Conservation (phyloP, 345 rosid genomes). For the Cardamine occulta region DNA sequence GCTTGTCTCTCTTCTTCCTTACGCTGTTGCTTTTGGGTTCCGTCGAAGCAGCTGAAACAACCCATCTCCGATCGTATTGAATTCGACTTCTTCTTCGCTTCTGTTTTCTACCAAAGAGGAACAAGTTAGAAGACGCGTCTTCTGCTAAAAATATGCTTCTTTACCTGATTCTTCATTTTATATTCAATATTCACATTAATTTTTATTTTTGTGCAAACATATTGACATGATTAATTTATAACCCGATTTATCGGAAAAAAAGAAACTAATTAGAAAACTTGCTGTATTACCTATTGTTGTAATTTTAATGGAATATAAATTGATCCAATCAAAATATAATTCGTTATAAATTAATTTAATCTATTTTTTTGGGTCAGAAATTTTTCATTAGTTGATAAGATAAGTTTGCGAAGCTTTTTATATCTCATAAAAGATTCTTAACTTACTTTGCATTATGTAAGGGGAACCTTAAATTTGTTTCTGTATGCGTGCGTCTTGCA, state of each 20-base stretch:
- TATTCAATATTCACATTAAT: neutral
- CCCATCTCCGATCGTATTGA: conserved; percentile 49
- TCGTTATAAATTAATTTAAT: neutral
- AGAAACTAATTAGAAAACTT: neutral
- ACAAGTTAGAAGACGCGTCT: conserved; percentile 34
- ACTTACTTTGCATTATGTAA: neutral
- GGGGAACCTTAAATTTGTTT: neutral
- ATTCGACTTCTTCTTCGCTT: conserved; percentile 34
- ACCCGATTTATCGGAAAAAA: neutral
- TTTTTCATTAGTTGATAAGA: neutral
- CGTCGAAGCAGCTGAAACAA: conserved; percentile 79
- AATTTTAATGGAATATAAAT: neutral
- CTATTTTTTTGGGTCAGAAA: neutral
- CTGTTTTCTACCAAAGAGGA: conserved; percentile 30
- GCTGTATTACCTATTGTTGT: neutral
- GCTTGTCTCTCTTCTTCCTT: conserved; percentile 73
- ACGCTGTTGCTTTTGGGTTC: conserved; percentile 57
- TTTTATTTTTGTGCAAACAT: no score
- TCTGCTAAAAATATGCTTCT: neutral
- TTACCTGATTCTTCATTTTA: neutral
- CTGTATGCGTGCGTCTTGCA: neutral
- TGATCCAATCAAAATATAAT: neutral
- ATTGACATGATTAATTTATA: neutral
- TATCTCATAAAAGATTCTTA: neutral
- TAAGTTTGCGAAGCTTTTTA: neutral